Percentiles rank a stretch among this genome's conserved stretches.
phyloP scores from a whole-genome alignment of 75 land plant genomes.

The Azolla pinnata region DNA sequence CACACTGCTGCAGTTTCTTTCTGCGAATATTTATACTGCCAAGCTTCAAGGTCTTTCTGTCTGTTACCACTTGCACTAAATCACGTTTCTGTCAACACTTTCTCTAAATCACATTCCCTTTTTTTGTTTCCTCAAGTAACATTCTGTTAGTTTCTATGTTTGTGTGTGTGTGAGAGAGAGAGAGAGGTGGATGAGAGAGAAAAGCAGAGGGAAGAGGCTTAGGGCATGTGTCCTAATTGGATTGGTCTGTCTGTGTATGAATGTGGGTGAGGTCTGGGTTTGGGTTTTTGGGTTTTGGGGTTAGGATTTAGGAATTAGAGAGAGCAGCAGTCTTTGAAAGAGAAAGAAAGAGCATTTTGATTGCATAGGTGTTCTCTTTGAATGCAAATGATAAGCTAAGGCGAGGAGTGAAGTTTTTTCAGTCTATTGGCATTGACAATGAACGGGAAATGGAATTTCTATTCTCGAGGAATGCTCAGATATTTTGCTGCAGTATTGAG shows the following conservation, averaged over 20 bases:
- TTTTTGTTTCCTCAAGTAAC: too few relatives aligned
- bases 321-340: not conserved
- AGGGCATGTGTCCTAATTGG: not conserved
- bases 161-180: too few relatives aligned
- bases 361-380: constrained; percentile 16
- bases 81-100: too few relatives aligned
- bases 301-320: not conserved
- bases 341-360: not conserved
- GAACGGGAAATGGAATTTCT: constrained; percentile 24
- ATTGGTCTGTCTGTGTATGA: not conserved
- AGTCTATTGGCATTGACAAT: constrained; percentile 20
- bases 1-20: too few relatives aligned
- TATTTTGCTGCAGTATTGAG: constrained; percentile 29
- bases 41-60: not conserved
- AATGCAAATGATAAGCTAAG: constrained; percentile 22
- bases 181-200: too few relatives aligned
- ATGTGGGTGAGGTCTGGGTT: not conserved
- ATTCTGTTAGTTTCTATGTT: too few relatives aligned
- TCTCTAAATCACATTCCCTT: too few relatives aligned
- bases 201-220: too few relatives aligned
- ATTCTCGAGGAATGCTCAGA: constrained; percentile 20
- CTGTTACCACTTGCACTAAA: not conserved
- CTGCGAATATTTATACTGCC: too few relatives aligned
- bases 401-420: constrained; percentile 28
- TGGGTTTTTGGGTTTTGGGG: too few relatives aligned